Evolutionary conservation across 2,329 filamentous ascomycete genomes (phyloP), one percentile per base, ranked within the genome.

Genomic region (Zopfia rhizophila): DNA sequence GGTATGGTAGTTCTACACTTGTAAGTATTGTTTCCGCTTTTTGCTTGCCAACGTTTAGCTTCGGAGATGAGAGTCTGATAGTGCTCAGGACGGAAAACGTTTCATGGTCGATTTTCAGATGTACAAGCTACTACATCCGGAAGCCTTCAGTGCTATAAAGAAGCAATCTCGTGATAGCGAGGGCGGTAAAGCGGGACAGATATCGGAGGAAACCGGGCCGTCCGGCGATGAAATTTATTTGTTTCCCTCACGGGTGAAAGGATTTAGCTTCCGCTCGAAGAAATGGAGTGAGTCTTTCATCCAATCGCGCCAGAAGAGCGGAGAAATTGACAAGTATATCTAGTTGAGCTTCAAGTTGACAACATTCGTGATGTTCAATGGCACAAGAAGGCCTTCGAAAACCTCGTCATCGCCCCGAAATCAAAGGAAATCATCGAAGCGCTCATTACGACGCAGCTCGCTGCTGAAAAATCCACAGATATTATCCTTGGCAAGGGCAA

Each of bases 401-500:
- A 21, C 13, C 44, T 48, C 10, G 43, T 51, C 2, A 24, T 51
- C 16, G 43, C 48, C 7, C 6, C 21, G 6, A 25, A 40, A 16
- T 37, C 36, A 3, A 53, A 53, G 44, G 50, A 51, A 12, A 32
- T 56, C 3, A 22, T 56, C 3, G 22, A 48, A 13, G 39, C 50
- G 4, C 40, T 53, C 7, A 27, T 54, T 10, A 47, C 24, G 6
- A 39, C 48, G 10, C 43, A 46, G 18, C 40, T 38, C 8, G 18
- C 5, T 3, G 16, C n/a, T n/a, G n/a, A n/a, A n/a, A n/a, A n/a
- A n/a, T n/a, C n/a, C n/a, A 16, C 41, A 7, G 53, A 82, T 51
- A 66, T 81, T 13, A 76, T 82, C 10, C 69, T 75, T 19, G 79
- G 78, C 17, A 67, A 67, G 21, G 64, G 64, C 4, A 58, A 62